A percentile compares a stretch with the other conserved stretches of the same genome.
Evolutionary conservation across 2,329 filamentous ascomycete genomes (phyloP).

Genomic region (Colletotrichum nymphaeae): DNA sequence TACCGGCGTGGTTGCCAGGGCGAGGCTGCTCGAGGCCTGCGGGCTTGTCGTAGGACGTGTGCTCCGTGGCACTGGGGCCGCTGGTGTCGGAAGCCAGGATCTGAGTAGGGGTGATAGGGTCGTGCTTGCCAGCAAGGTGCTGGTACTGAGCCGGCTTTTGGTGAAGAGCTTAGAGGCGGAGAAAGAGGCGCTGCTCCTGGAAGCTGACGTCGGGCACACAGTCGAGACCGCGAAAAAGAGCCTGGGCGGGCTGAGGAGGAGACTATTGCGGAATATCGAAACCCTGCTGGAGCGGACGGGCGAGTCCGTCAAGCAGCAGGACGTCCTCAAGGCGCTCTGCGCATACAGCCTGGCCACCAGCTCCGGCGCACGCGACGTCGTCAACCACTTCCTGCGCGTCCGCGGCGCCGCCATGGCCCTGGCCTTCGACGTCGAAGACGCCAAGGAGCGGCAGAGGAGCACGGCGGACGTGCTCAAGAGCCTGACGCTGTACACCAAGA

Average conservation of each 20-base stretch:
- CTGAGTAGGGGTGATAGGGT: slow-evolving; percentile 60
- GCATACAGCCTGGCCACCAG: slow-evolving; percentile 87
- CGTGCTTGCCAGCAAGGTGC: slow-evolving; percentile 73
- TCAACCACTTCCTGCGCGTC: slow-evolving; percentile 82
- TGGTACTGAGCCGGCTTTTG: slow-evolving; percentile 81
- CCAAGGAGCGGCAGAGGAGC: slow-evolving; percentile 52
- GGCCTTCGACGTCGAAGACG: slow-evolving; percentile 65
- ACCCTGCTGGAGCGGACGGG: slow-evolving; percentile 74
- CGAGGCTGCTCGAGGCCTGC: slow-evolving; percentile 64
- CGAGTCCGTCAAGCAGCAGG: slow-evolving; percentile 57
- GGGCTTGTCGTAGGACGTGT: slow-evolving; percentile 60
- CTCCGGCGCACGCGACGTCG: slow-evolving; percentile 81
- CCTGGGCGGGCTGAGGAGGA: slow-evolving; percentile 70
- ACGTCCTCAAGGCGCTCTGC: slow-evolving; percentile 79
- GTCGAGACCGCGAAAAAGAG: slow-evolving; percentile 74
- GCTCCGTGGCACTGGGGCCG: slow-evolving; percentile 55
- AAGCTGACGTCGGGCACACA: slow-evolving; percentile 46
- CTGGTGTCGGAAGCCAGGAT: slow-evolving; percentile 40
- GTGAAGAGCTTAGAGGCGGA: slow-evolving; percentile 76
- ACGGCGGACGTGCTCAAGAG: slow-evolving; percentile 69
- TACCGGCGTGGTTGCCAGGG: slow-evolving; percentile 50
- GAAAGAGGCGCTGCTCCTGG: slow-evolving; percentile 23
- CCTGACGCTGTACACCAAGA: slow-evolving; percentile 79
- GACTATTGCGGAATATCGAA: slow-evolving; percentile 75
- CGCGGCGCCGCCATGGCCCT: slow-evolving; percentile 75